Base-by-base conservation (phyloP, 1,139 yeast species). In the Pichia sp. region DNA sequence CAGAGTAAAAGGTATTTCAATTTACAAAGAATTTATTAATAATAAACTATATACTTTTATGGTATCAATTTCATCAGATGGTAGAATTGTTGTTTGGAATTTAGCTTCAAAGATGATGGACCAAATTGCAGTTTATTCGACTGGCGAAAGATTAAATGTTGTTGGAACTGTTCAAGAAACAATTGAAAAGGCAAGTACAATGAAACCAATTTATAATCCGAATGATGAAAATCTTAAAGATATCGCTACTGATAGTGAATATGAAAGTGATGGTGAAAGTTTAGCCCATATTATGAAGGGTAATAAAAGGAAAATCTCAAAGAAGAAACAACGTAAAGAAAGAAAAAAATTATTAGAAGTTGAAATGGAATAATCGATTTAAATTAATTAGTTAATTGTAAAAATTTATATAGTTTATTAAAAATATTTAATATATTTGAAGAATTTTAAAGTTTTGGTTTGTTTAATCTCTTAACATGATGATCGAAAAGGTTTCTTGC, bases 101-200 rank as follows among this genome's bases (percentile, higher is more conserved):
- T 67, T 90, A 58, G 84, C 87, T 58, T 65, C 86, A 56, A 57
- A 67, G 4, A 58, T 68, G 1, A 73, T 74, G 55, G 95, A 86
- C 56, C 96, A 89, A 63, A 74, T 87, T 24, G 97, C 97, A 0
- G 94, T 87, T 2, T 90, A 89, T 63, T 87, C 82, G 53, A 78
- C 94, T 26, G 95, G 95, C n/a, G 97, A 92, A 65, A 74, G 98
- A 59, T 74, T 92, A 51, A 92, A 87, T 63, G 90, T 96, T 67
- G 82, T 89, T 20, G 76, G 82, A 12, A 76, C 85, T 27, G 81
- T 92, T 40, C 77, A 86, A 27, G 98, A 92, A 59, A 65, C 72
- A 20, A 75, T 92, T 40, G 98, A 92, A 62, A 82, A 82, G 61
- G 63, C 74, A 29, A 78, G 72, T 9, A 76, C 86, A 20, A 80